Evolutionary conservation across 164 flowering plant genomes (phyloP).

Genomic region (Akebia trifoliata): DNA sequence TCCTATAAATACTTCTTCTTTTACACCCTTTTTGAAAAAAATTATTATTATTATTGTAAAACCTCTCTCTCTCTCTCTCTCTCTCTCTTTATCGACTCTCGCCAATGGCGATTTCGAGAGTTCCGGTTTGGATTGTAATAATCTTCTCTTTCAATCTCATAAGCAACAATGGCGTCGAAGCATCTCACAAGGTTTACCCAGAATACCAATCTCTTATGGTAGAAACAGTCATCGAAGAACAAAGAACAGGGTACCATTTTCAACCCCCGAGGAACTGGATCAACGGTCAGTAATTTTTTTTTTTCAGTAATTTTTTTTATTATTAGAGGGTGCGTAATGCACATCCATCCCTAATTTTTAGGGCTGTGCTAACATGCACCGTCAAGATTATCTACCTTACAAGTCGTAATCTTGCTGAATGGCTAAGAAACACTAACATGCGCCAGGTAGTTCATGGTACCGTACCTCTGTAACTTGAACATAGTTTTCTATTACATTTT

Average conservation of each 20-base stretch:
- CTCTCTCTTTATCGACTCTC: not conserved
- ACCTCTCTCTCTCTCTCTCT: not conserved
- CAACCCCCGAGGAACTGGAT: constrained; percentile 32
- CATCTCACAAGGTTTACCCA: constrained; percentile 13
- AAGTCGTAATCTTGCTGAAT: too few species aligned
- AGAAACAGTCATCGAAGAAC: not conserved
- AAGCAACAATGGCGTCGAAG: constrained; percentile 16
- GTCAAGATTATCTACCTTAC: too few species aligned
- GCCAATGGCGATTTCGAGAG: constrained; percentile 1
- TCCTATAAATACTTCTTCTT: too few species aligned
- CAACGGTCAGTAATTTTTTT: constrained; percentile 18
- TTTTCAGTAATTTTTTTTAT: not conserved
- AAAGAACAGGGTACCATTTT: constrained; percentile 30
- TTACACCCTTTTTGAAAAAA: too few species aligned
- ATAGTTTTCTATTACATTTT: too few species aligned
- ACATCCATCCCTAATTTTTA: not conserved
- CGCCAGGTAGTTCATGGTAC: too few species aligned
- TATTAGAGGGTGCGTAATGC: too few species aligned
- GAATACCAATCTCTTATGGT: constrained; percentile 4
- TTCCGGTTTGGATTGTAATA: constrained; percentile 1
- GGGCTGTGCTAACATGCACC: too few species aligned
- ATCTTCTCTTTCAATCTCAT: not conserved
- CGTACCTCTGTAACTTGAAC: too few species aligned
- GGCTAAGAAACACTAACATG: too few species aligned
- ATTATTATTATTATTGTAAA: too few species aligned